phyloP scores from a whole-genome alignment of 306 rosid genomes.

The Vicia villosa region DNA sequence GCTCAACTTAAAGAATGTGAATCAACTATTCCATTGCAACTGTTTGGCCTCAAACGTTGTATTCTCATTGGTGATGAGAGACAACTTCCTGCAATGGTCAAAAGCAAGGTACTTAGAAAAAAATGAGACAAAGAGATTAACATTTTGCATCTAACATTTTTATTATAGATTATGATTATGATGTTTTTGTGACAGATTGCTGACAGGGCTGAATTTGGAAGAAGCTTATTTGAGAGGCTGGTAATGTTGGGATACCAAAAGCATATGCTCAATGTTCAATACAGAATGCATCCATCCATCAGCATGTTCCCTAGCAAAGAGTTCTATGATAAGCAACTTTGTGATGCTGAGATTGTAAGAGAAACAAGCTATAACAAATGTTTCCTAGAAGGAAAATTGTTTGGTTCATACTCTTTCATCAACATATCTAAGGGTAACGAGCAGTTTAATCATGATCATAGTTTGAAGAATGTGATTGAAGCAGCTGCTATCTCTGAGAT shows the following conservation, averaged over 20 bases:
- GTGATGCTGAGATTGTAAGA: slow-evolving; percentile 39
- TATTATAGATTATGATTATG: not conserved
- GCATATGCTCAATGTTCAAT: slow-evolving; percentile 47
- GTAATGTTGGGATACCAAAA: slow-evolving; percentile 34
- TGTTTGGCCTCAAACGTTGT: slow-evolving; percentile 44
- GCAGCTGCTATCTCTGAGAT: slow-evolving; percentile 54
- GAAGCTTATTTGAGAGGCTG: slow-evolving; percentile 53
- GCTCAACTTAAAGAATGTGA: slow-evolving; percentile 70
- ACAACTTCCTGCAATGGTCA: slow-evolving; percentile 65
- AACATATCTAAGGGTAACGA: slow-evolving; percentile 51
- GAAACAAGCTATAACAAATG: slow-evolving; percentile 13
- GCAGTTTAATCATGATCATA: slow-evolving; percentile 18
- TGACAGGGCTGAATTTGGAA: slow-evolving; percentile 50
- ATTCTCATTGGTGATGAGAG: slow-evolving; percentile 61
- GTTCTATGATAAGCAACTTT: slow-evolving; percentile 41
- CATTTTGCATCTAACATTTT: not conserved
- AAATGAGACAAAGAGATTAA: not conserved
- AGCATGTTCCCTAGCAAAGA: slow-evolving; percentile 51
- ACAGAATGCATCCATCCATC: slow-evolving; percentile 57
- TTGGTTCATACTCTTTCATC: slow-evolving; percentile 43
- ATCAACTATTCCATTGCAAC: slow-evolving; percentile 57
- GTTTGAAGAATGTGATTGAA: slow-evolving; percentile 53
- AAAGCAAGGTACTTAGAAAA: slow-evolving; percentile 54
- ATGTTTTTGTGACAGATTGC: slow-evolving; percentile 35
- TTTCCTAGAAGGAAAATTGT: slow-evolving; percentile 42